Evolutionary conservation across 495 filamentous ascomycete species (phyloP), one percentile per base, ranked within the genome.

Genomic region (Podospora appendiculata): DNA sequence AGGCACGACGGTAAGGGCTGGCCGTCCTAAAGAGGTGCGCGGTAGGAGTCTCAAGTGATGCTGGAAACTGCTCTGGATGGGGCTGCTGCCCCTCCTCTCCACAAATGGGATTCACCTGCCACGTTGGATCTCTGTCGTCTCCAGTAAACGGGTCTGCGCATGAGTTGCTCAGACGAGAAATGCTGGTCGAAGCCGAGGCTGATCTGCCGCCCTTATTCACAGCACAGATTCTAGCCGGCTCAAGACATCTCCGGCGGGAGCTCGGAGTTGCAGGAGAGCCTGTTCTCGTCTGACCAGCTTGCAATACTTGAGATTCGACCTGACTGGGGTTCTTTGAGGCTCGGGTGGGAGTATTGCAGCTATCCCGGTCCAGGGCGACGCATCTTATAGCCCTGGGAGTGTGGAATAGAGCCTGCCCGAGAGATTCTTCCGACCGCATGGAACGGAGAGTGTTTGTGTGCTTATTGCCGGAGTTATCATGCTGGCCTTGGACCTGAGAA

Each of bases 1-100:
- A 57, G 14, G 72, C 77, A 19, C 74, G 74, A 39, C 76, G 75
- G 58, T 73, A 85, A 12, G 82, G 80, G 56, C 81, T 83, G 34
- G 67, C 62, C 6, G 72, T 77, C 38, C 72, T 72, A 55, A 78
- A 75, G 16, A 76, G 66, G 53, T 77, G 72, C 8, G 68, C 70
- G 8, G 68, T 62, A 9, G 70, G 70, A 35, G 70, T 73, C 11
- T 63, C 71, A 50, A 75, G 75, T 55, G 75, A 71, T 0, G 63
- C 65, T 0, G 70, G 69, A 35, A 57, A 60, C 7, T 61, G 62
- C 46, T 59, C 58, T 7, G 60, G 53, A 11, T 60, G 32, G 5
- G 56, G 47, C 51, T 47, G 48, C 41, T 44, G 49, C 13, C 55
- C 45, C 16, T 40, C 42, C 7, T 33, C 32, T 36, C 48, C 50